Evolutionary conservation across 2,329 filamentous ascomycete genomes (phyloP), one percentile per base, ranked within the genome.

Genomic region (Botrytis elliptica): DNA sequence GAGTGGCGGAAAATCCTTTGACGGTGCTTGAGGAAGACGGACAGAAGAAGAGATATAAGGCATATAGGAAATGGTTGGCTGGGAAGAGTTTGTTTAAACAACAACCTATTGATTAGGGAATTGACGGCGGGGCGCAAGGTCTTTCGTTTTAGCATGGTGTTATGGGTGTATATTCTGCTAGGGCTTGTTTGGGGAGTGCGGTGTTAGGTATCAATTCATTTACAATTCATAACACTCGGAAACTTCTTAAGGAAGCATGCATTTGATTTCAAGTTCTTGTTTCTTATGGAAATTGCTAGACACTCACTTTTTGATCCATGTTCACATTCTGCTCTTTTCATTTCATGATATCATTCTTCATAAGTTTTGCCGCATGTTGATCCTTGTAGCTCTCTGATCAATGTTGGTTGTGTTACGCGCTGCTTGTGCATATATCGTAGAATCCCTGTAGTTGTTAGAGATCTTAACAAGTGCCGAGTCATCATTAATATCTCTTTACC

Each of bases 71-170:
- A 83, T 99, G 96, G 95, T 85, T 99, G 80, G 88, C 91, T 75
- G 95, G 95, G 29, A 98, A 98, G 85, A 97, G 94, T 79, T 88
- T 98, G 79, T 98, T 98, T 82, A 98, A 98, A 84, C 95, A 98
- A 86, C 90, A 91, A 82, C 89, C 91, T 64, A 85, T 87, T 76
- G 85, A 87, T 79, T 81, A 70, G 67, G 42, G 22, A 4, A 29
- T 60, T 3, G 42, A 33, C 25, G 44, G 7, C 18, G 38, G 10
- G 49, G n/a, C 22, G 14, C 40, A 33, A 18, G 18, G 20, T 2
- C 9, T 40, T 55, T 36, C 3, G 5, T 12, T 10, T 63, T 70
- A 25, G 57, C 38, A n/a, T 63, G 55, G 55, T n/a, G n/a, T 64
- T 64, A 14, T 10, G 5, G 29, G 68, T 1, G 49, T 20, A 18